Evolutionary conservation across 1,139 yeast genomes (phyloP), one percentile per base, ranked within the genome.

Genomic region (Wickerhamomyces sp.): DNA sequence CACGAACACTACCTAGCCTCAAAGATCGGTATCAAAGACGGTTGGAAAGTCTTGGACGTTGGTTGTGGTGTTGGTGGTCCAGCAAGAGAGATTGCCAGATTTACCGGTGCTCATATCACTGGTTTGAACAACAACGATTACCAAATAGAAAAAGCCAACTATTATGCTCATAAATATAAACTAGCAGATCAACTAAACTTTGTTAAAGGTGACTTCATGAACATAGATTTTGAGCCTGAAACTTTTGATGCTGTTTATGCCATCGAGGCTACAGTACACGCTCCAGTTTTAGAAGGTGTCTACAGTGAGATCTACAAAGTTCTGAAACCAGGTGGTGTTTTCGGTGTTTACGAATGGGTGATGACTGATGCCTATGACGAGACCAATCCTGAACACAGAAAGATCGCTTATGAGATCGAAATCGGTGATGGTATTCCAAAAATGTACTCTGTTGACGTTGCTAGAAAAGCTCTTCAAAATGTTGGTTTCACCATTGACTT

Each of bases 11-110:
- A 75, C 64, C 70, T 91, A 54, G 98, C 98, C 26, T 69, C 72
- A 62, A 82, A 84, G 68, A 89, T 89, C 77, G 83, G 82, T 44
- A 67, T 91, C 54, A 61, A 70, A 53, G 85, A 80, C 53, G 74
- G 76, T 51, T 85, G 84, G 88, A 78, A 78, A 56, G 98, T 93
- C 19, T 75, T 91, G 54, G 98, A 93, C 61, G 98, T 91, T 41
- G 98, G 98, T 34, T 93, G 98, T 69, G 98, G 98, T 72, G 96
- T 91, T 52, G 98, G 98, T 58, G 98, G 98, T 28, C 98, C 98
- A 53, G 97, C 96, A 24, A 82, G 96, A 64, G 96, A 91, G 67
- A 91, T 91, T 57, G 73, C 83, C 45, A 76, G 96, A 60, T 91
- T 91, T 68, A 82, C 97, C 38, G 89, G 83, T 52, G 84, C 91